Percentiles rank a stretch among this genome's conserved stretches.
Conservation (phyloP, 2,329 filamentous ascomycete species). For the Curvularia hawaiiensis region DNA sequence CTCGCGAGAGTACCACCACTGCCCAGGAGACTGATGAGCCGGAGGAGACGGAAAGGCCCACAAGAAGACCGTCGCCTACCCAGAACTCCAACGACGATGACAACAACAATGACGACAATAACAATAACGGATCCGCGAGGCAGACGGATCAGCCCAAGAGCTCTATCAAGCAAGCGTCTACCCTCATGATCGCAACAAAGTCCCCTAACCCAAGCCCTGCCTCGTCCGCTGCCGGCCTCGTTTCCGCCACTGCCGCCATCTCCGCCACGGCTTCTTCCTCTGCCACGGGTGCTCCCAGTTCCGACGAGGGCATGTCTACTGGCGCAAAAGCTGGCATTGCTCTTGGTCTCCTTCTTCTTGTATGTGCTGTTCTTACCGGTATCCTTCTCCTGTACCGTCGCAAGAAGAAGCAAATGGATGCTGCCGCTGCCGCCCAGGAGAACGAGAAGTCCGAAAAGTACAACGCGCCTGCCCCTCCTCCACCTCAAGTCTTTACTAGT, state of each 20-base stretch:
- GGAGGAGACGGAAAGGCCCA: conserved; percentile 21
- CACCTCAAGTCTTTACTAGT: conserved; percentile 27
- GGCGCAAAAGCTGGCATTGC: conserved; percentile 79
- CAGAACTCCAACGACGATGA: conserved; percentile 12
- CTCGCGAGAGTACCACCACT: conserved; percentile 21
- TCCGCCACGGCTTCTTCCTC: conserved; percentile 34
- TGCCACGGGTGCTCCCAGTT: conserved; percentile 18
- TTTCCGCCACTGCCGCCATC: conserved; percentile 32
- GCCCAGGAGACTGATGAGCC: conserved; percentile 19
- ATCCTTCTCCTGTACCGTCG: conserved; percentile 75
- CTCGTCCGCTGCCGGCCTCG: conserved; percentile 24
- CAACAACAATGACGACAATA: not conserved
- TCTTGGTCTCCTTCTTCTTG: conserved; percentile 74
- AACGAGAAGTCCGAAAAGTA: conserved; percentile 50
- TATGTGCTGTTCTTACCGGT: conserved; percentile 70
- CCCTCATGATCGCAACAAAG: conserved; percentile 37
- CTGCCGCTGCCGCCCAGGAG: conserved; percentile 34
- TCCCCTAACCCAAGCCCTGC: conserved; percentile 25
- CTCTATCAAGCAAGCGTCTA: conserved; percentile 26
- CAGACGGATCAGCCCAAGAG: conserved; percentile 20
- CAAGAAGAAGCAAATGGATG: conserved; percentile 66
- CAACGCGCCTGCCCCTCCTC: conserved; percentile 35
- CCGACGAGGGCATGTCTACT: conserved; percentile 49
- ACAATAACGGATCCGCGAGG: conserved; percentile 4
- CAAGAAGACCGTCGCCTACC: conserved; percentile 27